Percentiles rank a stretch among this genome's conserved stretches.
These are phyloP conservation scores for Fusarium devonianum DNA, from an alignment of 2,329 filamentous ascomycete genomes.

Conservation along the genomic window DNA sequence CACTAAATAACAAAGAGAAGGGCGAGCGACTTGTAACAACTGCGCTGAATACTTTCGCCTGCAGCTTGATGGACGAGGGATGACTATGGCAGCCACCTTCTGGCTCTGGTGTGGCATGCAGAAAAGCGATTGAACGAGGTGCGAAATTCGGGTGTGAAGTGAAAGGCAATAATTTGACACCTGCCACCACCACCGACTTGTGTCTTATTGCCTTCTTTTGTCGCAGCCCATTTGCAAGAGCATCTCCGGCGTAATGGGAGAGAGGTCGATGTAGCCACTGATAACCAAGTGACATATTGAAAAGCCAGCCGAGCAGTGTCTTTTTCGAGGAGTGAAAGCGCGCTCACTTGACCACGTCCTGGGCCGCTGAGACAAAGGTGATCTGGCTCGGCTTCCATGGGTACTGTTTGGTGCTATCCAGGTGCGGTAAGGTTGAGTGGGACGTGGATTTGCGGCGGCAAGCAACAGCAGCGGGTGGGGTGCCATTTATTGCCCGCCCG, in stretches of 20 bases:
- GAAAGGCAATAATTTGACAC: constrained; percentile 23
- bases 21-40: too few species aligned
- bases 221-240: constrained; percentile 16
- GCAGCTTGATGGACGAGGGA: too few species aligned
- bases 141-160: constrained; percentile 14
- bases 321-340: too few species aligned
- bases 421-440: constrained; percentile 27
- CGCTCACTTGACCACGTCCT: too few species aligned
- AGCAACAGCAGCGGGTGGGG: constrained; percentile 28
- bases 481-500: background rate
- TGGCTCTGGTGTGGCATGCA: background rate
- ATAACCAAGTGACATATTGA: constrained; percentile 27
- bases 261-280: constrained; percentile 28
- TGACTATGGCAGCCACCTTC: constrained; percentile 16
- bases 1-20: too few species aligned
- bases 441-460: constrained; percentile 27
- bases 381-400: too few species aligned
- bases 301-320: constrained; percentile 2
- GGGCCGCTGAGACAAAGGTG: too few species aligned
- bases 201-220: constrained; percentile 17
- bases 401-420: constrained; percentile 20
- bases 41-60: constrained; percentile 32
- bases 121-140: constrained; percentile 22
- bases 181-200: constrained; percentile 24
- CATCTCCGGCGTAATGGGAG: constrained; percentile 27